These are phyloP conservation scores for Gymnopilus junonius DNA, from an alignment of 768 basidiomycete genomes.

Conservation along the genomic window DNA sequence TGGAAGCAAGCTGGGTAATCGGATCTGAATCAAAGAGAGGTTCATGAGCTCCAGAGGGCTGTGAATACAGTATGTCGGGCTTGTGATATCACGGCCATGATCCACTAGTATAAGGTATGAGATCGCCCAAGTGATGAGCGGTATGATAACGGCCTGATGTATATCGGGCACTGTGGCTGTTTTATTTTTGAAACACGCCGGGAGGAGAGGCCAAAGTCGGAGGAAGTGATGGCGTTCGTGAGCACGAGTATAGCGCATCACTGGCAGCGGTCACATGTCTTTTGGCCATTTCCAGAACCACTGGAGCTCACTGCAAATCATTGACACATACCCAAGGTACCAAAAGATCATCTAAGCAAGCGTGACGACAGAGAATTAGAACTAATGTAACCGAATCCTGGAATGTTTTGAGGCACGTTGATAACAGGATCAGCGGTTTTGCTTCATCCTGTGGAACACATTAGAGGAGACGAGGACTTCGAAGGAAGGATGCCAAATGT, in stretches of 20 bases:
- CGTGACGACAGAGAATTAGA: neutral
- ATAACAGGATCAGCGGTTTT: neutral
- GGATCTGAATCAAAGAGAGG: too few relatives aligned
- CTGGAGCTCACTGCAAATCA: neutral
- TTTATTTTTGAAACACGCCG: neutral
- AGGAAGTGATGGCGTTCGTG: neutral
- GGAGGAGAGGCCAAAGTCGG: neutral
- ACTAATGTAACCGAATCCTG: too few relatives aligned
- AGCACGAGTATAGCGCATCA: neutral
- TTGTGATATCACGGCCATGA: too few relatives aligned
- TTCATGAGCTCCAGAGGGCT: too few relatives aligned
- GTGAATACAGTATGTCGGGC: too few relatives aligned
- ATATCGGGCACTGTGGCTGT: conserved; percentile 3
- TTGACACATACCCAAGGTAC: neutral
- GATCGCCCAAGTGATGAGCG: neutral
- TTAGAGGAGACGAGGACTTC: neutral
- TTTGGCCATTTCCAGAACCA: neutral
- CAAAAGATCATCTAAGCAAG: neutral
- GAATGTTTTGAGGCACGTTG: too few relatives aligned
- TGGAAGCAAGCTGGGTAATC: too few relatives aligned
- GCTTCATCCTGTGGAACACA: neutral
- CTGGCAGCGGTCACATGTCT: neutral
- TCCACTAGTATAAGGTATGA: too few relatives aligned
- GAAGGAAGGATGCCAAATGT: neutral
- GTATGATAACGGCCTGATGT: neutral